Base-by-base conservation (phyloP, 768 basidiomycete species). In the Hygrophorus pudorinus region DNA sequence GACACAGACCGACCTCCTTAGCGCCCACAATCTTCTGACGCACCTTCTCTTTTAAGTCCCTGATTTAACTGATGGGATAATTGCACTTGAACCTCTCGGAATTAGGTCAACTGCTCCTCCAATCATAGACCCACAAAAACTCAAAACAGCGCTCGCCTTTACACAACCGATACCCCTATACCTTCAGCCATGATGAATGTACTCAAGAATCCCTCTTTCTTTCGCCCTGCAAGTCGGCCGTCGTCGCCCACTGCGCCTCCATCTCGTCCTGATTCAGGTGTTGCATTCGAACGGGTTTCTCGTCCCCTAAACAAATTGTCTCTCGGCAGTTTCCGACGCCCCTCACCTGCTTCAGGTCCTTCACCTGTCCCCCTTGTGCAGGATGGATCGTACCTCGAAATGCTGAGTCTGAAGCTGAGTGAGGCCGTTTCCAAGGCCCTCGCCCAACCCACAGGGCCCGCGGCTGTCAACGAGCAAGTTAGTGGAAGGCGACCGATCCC, bases 1-100 rank as follows among this genome's bases (percentile, higher is more conserved):
- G 78, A 78, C 75, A 77, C 76, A 42, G 83, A 88, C 71, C 69
- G 79, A 51, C 85, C 85, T 58, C 85, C 85, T 73, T 88, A 81
- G 76, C 65, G 62, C 63, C 57, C 27, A 24, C 30, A 34, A 38
- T 17, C 49, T 54, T 46, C 44, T 41, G 45, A 48, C 45, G 37
- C 49, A 50, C 46, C 48, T 47, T 50, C n/a, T 50, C 41, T 54
- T 39, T 42, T 41, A 40, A 32, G 45, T 21, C 46, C 49, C 50
- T 39, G 20, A 17, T 53, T 76, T 64, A 56, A 73, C 62, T 61
- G 68, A 76, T 85, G 68, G 69, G 71, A 71, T 73, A 73, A 71
- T 62, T 70, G 56, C 56, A 57, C 49, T 56, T 42, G 49, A 47
- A 48, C 48, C 51, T 49, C 42, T 55, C 54, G 61, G 62, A 66